Evolutionary conservation across 768 basidiomycete genomes (phyloP).

Genomic region (Hygrophorus russula): DNA sequence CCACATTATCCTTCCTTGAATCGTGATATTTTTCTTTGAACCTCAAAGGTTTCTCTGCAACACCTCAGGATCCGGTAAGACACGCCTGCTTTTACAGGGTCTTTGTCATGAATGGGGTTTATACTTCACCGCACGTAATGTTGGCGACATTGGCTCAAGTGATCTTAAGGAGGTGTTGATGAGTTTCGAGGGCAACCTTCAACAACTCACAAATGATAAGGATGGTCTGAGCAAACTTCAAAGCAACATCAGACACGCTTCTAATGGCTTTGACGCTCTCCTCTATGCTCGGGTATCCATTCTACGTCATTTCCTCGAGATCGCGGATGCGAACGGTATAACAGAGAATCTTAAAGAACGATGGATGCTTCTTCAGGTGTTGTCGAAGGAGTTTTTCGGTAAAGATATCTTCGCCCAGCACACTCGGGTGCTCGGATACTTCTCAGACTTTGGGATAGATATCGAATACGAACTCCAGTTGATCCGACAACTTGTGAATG

Average conservation of each 20-base stretch:
- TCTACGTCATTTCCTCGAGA: conserved; percentile 6
- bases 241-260: not conserved
- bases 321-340: not conserved
- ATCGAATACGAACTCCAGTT: too few relatives aligned
- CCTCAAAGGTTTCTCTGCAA: conserved; percentile 2
- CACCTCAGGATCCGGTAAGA: too few relatives aligned
- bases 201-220: not conserved
- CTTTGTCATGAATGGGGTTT: conserved; percentile 7
- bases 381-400: not conserved
- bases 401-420: too few relatives aligned
- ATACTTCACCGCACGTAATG: conserved; percentile 3
- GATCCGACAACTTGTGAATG: too few relatives aligned
- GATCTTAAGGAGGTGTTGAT: not conserved
- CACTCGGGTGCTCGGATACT: too few relatives aligned
- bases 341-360: conserved; percentile 3
- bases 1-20: not conserved
- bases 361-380: conserved; percentile 7
- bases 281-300: conserved; percentile 7
- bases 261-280: not conserved
- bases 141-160: not conserved
- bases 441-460: too few relatives aligned
- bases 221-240: not conserved
- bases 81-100: conserved; percentile 6
- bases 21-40: not conserved
- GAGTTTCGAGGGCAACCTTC: not conserved